These are phyloP conservation scores for Geotrichum citri-aurantii DNA, from an alignment of 1,139 yeast genomes.

Conservation along the genomic window DNA sequence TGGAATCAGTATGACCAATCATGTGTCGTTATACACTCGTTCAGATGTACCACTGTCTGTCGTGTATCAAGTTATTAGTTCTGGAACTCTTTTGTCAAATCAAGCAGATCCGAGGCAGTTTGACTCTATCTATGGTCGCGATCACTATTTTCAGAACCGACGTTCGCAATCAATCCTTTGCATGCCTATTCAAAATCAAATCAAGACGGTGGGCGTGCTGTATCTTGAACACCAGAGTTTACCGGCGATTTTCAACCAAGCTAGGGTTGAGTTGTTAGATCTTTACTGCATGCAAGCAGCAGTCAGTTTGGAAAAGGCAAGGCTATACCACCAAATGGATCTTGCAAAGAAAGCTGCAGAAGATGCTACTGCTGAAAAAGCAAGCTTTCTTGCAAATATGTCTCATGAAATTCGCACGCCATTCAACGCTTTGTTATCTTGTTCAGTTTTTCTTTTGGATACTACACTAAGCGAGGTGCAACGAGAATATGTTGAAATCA, in stretches of 20 bases:
- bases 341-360: slow-evolving; percentile 52
- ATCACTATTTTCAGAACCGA: slow-evolving; percentile 41
- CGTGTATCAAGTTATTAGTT: slow-evolving; percentile 40
- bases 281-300: slow-evolving; percentile 52
- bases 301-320: slow-evolving; percentile 48
- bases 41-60: slow-evolving; percentile 46
- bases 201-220: slow-evolving; percentile 45
- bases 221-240: slow-evolving; percentile 42
- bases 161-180: slow-evolving; percentile 41
- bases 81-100: slow-evolving; percentile 40
- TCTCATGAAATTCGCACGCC: slow-evolving; percentile 57
- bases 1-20: slow-evolving; percentile 37
- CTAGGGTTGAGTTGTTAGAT: slow-evolving; percentile 42
- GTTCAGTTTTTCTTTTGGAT: slow-evolving; percentile 50
- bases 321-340: slow-evolving; percentile 47
- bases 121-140: slow-evolving; percentile 38
- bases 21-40: slow-evolving; percentile 42
- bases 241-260: slow-evolving; percentile 33
- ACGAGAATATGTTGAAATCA: slow-evolving; percentile 51
- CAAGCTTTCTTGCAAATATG: slow-evolving; percentile 51
- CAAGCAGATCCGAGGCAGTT: slow-evolving; percentile 39
- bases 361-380: slow-evolving; percentile 55
- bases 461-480: slow-evolving; percentile 46
- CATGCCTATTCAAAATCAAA: slow-evolving; percentile 45
- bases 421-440: slow-evolving; percentile 50